Evolutionary conservation across 192 early-diverging fungal species (phyloP).

Genomic region (Spizellomyces punctatus): DNA sequence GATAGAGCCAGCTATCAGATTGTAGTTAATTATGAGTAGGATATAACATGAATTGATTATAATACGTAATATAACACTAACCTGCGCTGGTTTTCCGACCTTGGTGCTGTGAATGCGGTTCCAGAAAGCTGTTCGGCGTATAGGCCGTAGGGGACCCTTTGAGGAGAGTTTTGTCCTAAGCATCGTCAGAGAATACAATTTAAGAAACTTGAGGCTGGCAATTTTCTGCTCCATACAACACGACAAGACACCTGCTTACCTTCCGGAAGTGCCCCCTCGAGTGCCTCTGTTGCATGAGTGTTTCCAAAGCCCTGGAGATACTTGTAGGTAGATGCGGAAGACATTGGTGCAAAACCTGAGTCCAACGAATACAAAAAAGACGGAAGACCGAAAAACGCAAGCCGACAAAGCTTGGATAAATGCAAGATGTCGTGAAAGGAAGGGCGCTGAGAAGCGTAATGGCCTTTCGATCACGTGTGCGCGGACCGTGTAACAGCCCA

Average conservation of each 20-base stretch:
- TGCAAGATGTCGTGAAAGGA: too few relatives aligned
- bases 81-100: constrained; percentile 78
- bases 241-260: constrained; percentile 43
- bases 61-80: constrained; percentile 25
- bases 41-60: background rate
- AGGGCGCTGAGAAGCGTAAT: too few relatives aligned
- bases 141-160: constrained; percentile 83
- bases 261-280: constrained; percentile 78
- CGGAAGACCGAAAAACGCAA: too few relatives aligned
- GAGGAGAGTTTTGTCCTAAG: constrained; percentile 87
- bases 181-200: too few relatives aligned
- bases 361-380: too few relatives aligned
- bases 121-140: constrained; percentile 95
- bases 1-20: constrained; percentile 90
- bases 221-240: too few relatives aligned
- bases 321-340: constrained; percentile 6
- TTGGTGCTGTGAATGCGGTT: constrained; percentile 82
- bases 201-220: too few relatives aligned
- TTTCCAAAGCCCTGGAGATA: constrained; percentile 90
- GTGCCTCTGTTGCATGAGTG: constrained; percentile 82
- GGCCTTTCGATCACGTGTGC: too few relatives aligned
- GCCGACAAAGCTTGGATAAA: too few relatives aligned
- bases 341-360: too few relatives aligned
- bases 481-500: too few relatives aligned
- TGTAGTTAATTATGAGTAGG: background rate